Percentiles rank a stretch among this genome's conserved stretches.
phyloP scores from a whole-genome alignment of 2,329 filamentous ascomycete genomes.

The Aspergillus aculeatinus region DNA sequence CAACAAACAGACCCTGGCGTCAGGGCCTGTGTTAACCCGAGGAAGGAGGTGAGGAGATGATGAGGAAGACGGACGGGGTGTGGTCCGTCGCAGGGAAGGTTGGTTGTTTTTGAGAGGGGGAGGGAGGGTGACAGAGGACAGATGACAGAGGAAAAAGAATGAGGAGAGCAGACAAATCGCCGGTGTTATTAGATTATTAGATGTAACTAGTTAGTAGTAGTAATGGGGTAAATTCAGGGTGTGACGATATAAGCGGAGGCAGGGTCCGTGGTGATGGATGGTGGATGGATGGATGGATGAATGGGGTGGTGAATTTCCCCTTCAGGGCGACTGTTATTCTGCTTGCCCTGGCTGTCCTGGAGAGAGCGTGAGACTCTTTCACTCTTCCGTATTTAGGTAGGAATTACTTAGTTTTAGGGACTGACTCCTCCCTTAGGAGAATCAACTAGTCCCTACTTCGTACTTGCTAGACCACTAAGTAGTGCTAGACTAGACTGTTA shows the following conservation, averaged over 20 bases:
- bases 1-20: neutral
- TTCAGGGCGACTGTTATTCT: neutral
- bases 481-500: neutral
- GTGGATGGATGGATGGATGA: neutral
- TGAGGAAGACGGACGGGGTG: neutral
- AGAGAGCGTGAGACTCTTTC: too few species aligned
- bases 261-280: neutral
- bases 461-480: too few species aligned
- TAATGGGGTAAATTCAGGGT: neutral
- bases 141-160: neutral
- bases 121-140: neutral
- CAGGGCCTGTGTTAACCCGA: constrained; percentile 3
- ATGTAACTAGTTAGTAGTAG: neutral
- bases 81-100: neutral
- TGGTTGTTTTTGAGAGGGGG: neutral
- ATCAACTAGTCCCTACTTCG: too few species aligned
- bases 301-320: too few species aligned
- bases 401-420: too few species aligned
- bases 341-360: too few species aligned
- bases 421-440: too few species aligned
- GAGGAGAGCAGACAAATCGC: neutral
- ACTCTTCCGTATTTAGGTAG: too few species aligned
- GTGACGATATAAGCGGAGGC: neutral
- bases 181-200: neutral
- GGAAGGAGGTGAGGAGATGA: constrained; percentile 6